Conservation (phyloP, 169 alveolate genomes). For the Plasmodium gaboni region DNA sequence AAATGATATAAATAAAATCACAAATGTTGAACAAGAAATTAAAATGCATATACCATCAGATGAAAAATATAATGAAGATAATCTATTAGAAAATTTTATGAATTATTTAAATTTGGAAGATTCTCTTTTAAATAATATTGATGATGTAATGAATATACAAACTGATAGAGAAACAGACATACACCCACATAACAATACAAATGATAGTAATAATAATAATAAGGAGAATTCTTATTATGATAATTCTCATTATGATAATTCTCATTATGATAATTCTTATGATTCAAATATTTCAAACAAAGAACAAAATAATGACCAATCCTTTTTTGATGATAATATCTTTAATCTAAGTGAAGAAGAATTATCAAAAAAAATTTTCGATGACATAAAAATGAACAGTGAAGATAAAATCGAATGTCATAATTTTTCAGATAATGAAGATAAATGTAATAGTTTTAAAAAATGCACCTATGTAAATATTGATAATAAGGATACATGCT, state of each 20-base stretch:
- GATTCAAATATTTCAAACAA: neutral
- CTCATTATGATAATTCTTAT: too few relatives aligned
- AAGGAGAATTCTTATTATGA: neutral
- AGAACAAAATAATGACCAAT: neutral
- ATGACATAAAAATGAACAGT: conserved; percentile 39
- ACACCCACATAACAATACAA: conserved; percentile 6
- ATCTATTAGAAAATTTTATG: too few relatives aligned
- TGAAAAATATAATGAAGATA: neutral
- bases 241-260: too few relatives aligned
- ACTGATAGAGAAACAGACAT: conserved; percentile 23
- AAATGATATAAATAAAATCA: conserved; percentile 9
- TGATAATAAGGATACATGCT: conserved; percentile 52
- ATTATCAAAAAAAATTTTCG: conserved; percentile 41
- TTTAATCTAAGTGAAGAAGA: conserved; percentile 53
- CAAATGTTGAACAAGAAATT: conserved; percentile 19
- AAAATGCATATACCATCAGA: conserved; percentile 57
- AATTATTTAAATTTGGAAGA: neutral
- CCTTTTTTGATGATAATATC: conserved; percentile 7
- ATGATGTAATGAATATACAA: conserved; percentile 15
- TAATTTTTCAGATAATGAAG: conserved; percentile 28
- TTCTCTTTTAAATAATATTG: neutral
- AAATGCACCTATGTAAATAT: conserved; percentile 52
- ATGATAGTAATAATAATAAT: neutral
- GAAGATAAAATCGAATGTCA: conserved; percentile 57
- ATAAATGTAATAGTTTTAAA: conserved; percentile 51